Conservation (phyloP, 441 rosid species). For the Mallotus repandus region DNA sequence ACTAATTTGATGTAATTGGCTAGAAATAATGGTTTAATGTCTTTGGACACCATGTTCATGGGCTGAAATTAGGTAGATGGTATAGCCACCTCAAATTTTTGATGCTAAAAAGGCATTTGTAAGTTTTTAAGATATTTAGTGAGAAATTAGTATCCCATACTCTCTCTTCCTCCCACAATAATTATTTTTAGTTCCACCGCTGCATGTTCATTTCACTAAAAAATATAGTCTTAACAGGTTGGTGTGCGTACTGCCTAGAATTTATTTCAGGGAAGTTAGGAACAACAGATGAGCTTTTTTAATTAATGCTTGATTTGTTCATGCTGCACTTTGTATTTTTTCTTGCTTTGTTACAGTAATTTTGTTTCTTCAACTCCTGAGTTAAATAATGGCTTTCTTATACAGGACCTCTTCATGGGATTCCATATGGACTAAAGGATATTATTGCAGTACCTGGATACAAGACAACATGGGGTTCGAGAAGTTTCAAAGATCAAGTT, state of each 20-base stretch:
- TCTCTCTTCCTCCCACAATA: too few relatives aligned
- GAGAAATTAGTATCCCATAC: too few relatives aligned
- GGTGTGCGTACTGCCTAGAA: not conserved
- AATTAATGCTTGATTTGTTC: not conserved
- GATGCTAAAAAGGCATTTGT: too few relatives aligned
- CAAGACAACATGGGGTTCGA: conserved; percentile 91
- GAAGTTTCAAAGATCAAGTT: conserved; percentile 66
- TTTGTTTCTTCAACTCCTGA: conserved; percentile 1
- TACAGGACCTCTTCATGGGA: conserved; percentile 92
- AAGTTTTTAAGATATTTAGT: not conserved
- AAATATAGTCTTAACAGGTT: not conserved
- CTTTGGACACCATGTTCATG: not conserved
- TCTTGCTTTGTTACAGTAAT: not conserved
- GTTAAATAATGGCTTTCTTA: not conserved
- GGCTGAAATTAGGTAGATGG: too few relatives aligned
- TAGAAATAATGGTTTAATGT: not conserved
- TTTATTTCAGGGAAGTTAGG: not conserved
- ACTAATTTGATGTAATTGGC: not conserved
- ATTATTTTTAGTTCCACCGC: too few relatives aligned
- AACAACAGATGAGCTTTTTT: not conserved
- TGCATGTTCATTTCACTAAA: too few relatives aligned
- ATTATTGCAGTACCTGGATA: conserved; percentile 68
- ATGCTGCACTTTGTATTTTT: not conserved
- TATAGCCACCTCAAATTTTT: too few relatives aligned
- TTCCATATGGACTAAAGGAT: conserved; percentile 90